Evolutionary conservation across 192 early-diverging fungal genomes (phyloP).

Genomic region (Coemansia sp.): DNA sequence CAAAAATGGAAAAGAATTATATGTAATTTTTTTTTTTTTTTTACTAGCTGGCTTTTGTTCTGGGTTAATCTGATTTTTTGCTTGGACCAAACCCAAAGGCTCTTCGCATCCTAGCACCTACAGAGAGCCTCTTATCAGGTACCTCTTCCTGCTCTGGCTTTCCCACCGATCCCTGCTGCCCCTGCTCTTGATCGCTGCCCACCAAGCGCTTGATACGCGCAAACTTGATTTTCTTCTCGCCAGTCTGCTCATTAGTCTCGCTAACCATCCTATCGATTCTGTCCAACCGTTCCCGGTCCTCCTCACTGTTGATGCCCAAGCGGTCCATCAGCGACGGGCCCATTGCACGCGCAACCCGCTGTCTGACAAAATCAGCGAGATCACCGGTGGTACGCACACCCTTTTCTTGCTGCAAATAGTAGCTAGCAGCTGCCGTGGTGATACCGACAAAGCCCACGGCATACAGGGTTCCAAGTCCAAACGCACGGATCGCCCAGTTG

Average conservation of each 20-base stretch:
- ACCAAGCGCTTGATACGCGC: slow-evolving; percentile 29
- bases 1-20: background rate
- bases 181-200: background rate
- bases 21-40: background rate
- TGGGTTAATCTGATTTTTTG: background rate
- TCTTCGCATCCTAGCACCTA: slow-evolving; percentile 43
- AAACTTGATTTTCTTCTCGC: slow-evolving; percentile 37
- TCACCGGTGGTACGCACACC: slow-evolving; percentile 14
- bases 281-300: slow-evolving; percentile 22
- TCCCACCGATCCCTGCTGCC: background rate
- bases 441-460: slow-evolving; percentile 37
- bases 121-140: slow-evolving; percentile 8
- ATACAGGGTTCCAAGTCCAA: slow-evolving; percentile 48
- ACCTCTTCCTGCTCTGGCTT: background rate
- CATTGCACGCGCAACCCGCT: background rate
- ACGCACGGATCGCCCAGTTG: slow-evolving; percentile 33
- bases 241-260: slow-evolving; percentile 21
- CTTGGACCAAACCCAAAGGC: slow-evolving; percentile 30
- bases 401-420: slow-evolving; percentile 40
- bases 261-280: slow-evolving; percentile 21
- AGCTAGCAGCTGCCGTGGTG: slow-evolving; percentile 19
- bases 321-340: slow-evolving; percentile 24
- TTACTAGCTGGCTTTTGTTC: background rate
- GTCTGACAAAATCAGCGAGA: slow-evolving; percentile 22
- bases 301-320: slow-evolving; percentile 6